Conservation (phyloP, 2,329 filamentous ascomycete species). For the Cordyceps farinosa region DNA sequence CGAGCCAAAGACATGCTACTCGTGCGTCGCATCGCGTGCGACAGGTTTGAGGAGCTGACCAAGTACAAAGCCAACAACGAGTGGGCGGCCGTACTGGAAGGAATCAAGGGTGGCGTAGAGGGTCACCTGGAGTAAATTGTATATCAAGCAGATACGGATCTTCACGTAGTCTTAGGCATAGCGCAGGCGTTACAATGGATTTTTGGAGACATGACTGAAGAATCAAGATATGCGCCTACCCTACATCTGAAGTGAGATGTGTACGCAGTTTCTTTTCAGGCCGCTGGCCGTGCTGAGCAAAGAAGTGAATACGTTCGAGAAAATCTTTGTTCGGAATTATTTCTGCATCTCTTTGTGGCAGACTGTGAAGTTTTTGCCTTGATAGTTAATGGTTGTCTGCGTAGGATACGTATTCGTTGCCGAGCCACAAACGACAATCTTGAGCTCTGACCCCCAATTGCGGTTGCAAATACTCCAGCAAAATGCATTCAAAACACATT, state of each 20-base stretch:
- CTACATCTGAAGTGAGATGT: not conserved
- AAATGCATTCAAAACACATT: no score
- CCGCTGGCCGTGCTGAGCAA: no score
- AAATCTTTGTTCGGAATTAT: no score
- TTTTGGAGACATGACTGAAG: not conserved
- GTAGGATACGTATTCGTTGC: no score
- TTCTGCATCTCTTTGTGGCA: no score
- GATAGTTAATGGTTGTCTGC: no score
- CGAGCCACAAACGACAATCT: no score
- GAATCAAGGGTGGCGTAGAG: conserved; percentile 45
- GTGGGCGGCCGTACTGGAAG: conserved; percentile 50
- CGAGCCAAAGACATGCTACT: conserved; percentile 70
- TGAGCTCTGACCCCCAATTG: no score
- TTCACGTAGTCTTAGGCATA: conserved; percentile 13
- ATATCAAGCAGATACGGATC: not conserved
- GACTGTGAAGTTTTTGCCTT: no score
- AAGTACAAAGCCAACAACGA: conserved; percentile 42
- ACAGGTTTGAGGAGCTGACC: conserved; percentile 49
- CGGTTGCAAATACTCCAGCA: no score
- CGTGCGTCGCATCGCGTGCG: conserved; percentile 68
- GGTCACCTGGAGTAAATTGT: conserved; percentile 27
- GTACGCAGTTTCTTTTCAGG: no score
- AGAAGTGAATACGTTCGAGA: no score
- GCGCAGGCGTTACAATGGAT: conserved; percentile 19
- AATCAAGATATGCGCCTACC: not conserved